Evolutionary conservation across 441 rosid species (phyloP).

Genomic region (Erysimum pusillum): DNA sequence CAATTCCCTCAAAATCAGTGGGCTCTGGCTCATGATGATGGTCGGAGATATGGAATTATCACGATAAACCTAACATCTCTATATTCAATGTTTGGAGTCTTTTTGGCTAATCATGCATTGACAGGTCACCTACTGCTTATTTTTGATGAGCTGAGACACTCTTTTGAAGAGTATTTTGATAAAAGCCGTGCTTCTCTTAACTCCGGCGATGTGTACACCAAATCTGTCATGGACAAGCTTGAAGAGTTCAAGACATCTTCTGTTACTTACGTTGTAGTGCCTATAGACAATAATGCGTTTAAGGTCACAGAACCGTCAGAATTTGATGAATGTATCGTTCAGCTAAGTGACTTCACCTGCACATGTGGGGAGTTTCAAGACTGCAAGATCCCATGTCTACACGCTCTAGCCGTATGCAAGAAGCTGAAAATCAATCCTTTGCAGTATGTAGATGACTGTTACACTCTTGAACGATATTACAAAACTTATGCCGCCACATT

Average conservation of each 20-base stretch:
- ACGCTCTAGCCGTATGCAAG: no score
- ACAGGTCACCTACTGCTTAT: background rate
- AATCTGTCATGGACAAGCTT: background rate
- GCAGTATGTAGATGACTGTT: no score
- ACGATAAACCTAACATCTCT: no score
- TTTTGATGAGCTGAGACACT: background rate
- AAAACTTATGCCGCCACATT: background rate
- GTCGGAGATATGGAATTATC: background rate
- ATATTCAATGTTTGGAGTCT: background rate
- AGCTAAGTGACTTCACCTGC: background rate
- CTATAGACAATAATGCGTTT: background rate
- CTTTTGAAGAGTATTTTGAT: background rate
- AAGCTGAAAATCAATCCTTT: no score
- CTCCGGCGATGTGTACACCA: background rate
- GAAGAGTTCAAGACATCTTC: background rate
- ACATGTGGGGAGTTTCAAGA: background rate
- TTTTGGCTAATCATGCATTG: no score
- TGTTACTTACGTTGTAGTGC: background rate
- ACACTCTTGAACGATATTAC: no score
- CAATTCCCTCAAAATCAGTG: background rate
- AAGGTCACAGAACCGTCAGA: background rate
- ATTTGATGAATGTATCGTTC: background rate
- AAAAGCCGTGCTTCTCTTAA: background rate
- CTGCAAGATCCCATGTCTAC: background rate
- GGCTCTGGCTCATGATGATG: conserved; percentile 2